Base-by-base conservation (phyloP, 306 rosid genomes). In the Cicer pinnatifidum region DNA sequence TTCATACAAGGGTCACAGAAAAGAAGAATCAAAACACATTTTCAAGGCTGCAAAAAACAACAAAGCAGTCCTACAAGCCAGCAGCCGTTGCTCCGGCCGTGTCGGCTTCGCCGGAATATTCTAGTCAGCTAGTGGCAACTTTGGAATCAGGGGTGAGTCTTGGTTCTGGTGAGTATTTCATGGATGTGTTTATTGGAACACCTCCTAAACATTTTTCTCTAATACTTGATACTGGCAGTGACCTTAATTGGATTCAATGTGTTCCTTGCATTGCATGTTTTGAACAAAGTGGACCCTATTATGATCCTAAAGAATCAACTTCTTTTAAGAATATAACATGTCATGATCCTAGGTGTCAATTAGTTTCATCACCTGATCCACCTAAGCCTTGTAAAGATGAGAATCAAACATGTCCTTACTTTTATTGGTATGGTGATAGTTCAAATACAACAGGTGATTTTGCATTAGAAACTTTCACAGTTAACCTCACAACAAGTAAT, bases 91-190 rank as follows among this genome's bases (percentile, higher is more conserved):
- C 61, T 11, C 47, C 59, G 15, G 62, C 87, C 9, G 89, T 89
- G 4, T 77, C 87, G 0, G 75, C 85, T 5, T 33, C 87, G 1
- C 90, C 90, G 65, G 92, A 83, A 45, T 87, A 81, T 44, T 79
- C 93, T 0, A 84, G 90, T 23, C 90, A 85, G 83, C 90, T 95
- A 41, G 84, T 88, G 84, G 98, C 98, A 11, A 94, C 97, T 16
- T 75, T 94, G 85, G 96, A 72, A 80, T 95, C 99, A 1, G 99
- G 99, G n/a, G 97, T 90, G 20, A 91, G 88, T 48, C 91, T 88
- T 54, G 99, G 99, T 38, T 95, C 99, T 5, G 99, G 99, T 17
- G 99, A 95, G 68, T 95, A 95, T 69, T 95, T 95, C 86, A 91
- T 95, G 87, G 99, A 95, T 77, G 99, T 95, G 64, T 88, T 95